These are phyloP conservation scores for Penicillium herquei DNA, from an alignment of 495 filamentous ascomycete genomes.

Conservation along the genomic window DNA sequence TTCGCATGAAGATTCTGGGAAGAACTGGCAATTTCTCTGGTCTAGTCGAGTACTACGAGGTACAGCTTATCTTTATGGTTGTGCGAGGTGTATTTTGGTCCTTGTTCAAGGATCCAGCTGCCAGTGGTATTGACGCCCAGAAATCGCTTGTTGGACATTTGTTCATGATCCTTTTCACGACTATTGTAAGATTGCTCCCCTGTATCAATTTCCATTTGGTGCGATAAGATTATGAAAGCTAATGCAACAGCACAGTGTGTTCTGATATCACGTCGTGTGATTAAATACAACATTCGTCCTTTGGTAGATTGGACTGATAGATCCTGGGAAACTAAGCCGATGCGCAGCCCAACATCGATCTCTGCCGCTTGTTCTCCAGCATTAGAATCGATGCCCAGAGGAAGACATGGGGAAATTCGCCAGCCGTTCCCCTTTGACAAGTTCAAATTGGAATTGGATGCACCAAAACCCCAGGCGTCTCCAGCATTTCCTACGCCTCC, in stretches of 20 bases:
- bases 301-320: slow-evolving; percentile 55
- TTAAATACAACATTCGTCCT: slow-evolving; percentile 52
- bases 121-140: slow-evolving; percentile 38
- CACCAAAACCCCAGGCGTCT: background rate
- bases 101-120: slow-evolving; percentile 46
- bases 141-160: slow-evolving; percentile 50
- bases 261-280: slow-evolving; percentile 45
- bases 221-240: slow-evolving; percentile 6
- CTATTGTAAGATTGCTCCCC: slow-evolving; percentile 46
- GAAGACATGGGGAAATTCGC: slow-evolving; percentile 17
- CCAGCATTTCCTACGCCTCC: slow-evolving; percentile 35
- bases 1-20: slow-evolving; percentile 62
- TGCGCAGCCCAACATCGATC: slow-evolving; percentile 28
- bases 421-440: slow-evolving; percentile 42
- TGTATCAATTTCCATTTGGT: too few species aligned
- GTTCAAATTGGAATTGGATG: slow-evolving; percentile 10
- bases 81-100: slow-evolving; percentile 55
- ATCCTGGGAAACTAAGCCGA: slow-evolving; percentile 33
- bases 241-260: slow-evolving; percentile 25
- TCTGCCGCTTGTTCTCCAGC: slow-evolving; percentile 15
- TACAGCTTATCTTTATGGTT: slow-evolving; percentile 61
- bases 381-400: slow-evolving; percentile 18
- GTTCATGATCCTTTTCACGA: slow-evolving; percentile 52
- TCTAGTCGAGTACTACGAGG: slow-evolving; percentile 64
- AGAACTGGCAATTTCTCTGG: slow-evolving; percentile 63